These are phyloP conservation scores for Xylaria venustula DNA, from an alignment of 495 filamentous ascomycete species.

Conservation along the genomic window DNA sequence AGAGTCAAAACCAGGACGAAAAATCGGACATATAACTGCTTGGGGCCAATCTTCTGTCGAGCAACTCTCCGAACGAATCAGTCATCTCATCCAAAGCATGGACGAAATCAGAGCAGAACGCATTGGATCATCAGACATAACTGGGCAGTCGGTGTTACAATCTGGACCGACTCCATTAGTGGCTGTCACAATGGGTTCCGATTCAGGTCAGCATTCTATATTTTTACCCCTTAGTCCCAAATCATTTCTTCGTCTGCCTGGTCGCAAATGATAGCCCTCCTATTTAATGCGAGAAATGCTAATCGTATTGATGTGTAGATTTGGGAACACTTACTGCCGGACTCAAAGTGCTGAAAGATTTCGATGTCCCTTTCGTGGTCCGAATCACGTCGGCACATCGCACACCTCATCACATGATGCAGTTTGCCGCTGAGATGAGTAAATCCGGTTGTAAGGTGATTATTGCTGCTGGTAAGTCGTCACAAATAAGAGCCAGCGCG, in stretches of 20 bases:
- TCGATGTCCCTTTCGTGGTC: conserved; percentile 71
- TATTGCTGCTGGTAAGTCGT: conserved; percentile 66
- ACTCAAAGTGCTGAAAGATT: conserved; percentile 70
- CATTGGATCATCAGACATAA: conserved; percentile 30
- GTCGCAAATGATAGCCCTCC: too few relatives aligned
- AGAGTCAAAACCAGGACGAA: conserved; percentile 78
- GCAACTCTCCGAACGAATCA: conserved; percentile 68
- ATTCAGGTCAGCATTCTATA: conserved; percentile 49
- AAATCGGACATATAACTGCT: conserved; percentile 93
- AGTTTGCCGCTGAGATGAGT: conserved; percentile 68
- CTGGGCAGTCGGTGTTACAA: conserved; percentile 11
- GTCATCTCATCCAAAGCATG: conserved; percentile 61
- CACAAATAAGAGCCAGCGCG: too few relatives aligned
- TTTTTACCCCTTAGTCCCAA: neutral
- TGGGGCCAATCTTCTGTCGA: conserved; percentile 62
- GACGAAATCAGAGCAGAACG: conserved; percentile 65
- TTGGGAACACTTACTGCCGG: conserved; percentile 75
- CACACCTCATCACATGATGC: conserved; percentile 79
- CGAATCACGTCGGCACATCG: conserved; percentile 94
- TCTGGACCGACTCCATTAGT: conserved; percentile 56
- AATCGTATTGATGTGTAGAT: conserved; percentile 43
- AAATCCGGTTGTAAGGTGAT: conserved; percentile 78
- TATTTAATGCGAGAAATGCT: neutral
- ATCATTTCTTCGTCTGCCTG: neutral
- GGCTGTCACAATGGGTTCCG: conserved; percentile 91